Evolutionary conservation across 2,329 filamentous ascomycete species (phyloP).

Genomic region (Knufia petricola): DNA sequence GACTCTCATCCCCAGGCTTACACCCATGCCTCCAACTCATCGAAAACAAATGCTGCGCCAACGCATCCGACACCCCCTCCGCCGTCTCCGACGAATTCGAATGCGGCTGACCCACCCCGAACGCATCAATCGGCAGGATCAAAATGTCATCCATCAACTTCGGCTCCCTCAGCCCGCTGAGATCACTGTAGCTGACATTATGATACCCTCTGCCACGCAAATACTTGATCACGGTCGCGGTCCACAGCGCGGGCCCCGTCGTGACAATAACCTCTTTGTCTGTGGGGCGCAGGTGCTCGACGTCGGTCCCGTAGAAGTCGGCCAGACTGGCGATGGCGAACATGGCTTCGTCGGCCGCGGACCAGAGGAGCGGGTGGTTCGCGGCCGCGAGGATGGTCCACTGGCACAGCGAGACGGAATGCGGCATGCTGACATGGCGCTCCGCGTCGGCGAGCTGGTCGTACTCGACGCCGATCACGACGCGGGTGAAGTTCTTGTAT

Average conservation of each 20-base stretch:
- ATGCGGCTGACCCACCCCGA: no score
- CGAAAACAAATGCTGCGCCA: no score
- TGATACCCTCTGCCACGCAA: no score
- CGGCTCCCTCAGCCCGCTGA: no score
- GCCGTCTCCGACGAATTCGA: no score
- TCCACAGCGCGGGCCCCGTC: not conserved
- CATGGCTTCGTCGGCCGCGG: not conserved
- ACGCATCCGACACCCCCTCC: no score
- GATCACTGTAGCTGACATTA: no score
- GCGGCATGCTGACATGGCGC: conserved; percentile 85
- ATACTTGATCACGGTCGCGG: no score
- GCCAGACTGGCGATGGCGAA: not conserved
- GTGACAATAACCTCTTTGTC: not conserved
- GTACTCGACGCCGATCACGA: conserved; percentile 88
- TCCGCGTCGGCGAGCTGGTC: conserved; percentile 75
- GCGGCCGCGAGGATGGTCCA: conserved; percentile 68
- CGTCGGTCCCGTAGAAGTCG: not conserved
- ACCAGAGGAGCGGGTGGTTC: conserved; percentile 29
- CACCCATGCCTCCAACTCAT: no score
- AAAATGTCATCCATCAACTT: no score
- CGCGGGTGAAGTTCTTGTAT: conserved; percentile 39
- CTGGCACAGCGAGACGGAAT: conserved; percentile 80
- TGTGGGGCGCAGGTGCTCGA: not conserved
- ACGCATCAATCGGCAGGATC: no score
- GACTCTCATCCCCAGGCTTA: no score